Evolutionary conservation across 163 green algal genomes (phyloP).

Genomic region (Chloromonas sp.): DNA sequence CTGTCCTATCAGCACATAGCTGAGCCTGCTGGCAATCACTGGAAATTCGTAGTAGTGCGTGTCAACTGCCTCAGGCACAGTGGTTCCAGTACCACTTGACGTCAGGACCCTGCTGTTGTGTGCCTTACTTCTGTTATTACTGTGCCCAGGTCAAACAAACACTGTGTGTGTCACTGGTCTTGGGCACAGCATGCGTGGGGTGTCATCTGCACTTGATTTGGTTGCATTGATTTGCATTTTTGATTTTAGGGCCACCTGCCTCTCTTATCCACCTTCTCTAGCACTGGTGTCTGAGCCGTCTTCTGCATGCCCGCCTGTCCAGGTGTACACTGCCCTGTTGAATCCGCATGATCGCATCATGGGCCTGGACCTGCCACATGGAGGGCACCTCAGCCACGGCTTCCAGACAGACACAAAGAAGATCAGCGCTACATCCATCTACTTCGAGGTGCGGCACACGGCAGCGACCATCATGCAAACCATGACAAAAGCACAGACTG

Average conservation of each 20-base stretch:
- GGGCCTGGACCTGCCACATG: conserved; percentile 95
- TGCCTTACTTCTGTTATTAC: no score
- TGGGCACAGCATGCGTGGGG: neutral
- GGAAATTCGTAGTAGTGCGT: neutral
- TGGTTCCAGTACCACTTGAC: neutral
- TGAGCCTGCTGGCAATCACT: neutral
- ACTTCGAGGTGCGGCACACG: conserved; percentile 77
- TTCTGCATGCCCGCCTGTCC: conserved; percentile 6
- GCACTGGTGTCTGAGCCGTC: neutral
- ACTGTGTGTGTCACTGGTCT: neutral
- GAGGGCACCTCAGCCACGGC: conserved; percentile 93
- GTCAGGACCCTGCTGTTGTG: no score
- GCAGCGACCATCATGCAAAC: neutral
- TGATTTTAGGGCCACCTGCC: no score
- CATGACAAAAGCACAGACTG: no score
- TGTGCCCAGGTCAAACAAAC: no score
- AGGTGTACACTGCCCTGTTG: conserved; percentile 96
- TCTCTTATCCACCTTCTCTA: no score
- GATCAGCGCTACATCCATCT: conserved; percentile 95
- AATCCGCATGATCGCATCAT: conserved; percentile 98
- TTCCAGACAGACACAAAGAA: conserved; percentile 99
- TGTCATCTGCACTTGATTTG: neutral
- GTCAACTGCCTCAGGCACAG: neutral
- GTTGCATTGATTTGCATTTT: no score
- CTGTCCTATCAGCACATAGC: neutral